Evolutionary conservation across 2,329 filamentous ascomycete species (phyloP).

Genomic region (Calonectria montana): DNA sequence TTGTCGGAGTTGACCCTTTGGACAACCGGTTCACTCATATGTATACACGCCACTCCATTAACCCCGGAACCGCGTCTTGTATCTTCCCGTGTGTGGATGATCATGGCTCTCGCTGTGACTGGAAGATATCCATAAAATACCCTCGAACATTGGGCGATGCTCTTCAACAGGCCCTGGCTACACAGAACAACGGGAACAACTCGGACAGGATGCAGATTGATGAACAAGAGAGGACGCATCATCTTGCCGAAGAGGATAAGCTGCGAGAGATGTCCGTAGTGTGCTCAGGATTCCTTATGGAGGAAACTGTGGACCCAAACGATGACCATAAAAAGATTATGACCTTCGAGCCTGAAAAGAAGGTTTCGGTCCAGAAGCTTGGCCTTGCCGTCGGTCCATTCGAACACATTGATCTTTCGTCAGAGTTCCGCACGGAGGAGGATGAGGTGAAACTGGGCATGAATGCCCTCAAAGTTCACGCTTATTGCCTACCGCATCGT

Average conservation of each 20-base stretch:
- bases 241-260: constrained; percentile 81
- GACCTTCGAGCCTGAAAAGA: constrained; percentile 81
- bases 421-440: constrained; percentile 88
- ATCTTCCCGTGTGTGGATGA: constrained; percentile 96
- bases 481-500: constrained; percentile 88
- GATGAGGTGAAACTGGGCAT: constrained; percentile 91
- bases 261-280: constrained; percentile 89
- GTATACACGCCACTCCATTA: constrained; percentile 85
- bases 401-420: constrained; percentile 86
- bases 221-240: constrained; percentile 53
- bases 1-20: constrained; percentile 84
- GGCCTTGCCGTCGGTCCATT: constrained; percentile 96
- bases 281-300: constrained; percentile 88
- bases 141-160: constrained; percentile 88
- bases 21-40: constrained; percentile 90
- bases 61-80: constrained; percentile 82
- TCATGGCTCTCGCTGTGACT: constrained; percentile 81
- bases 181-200: constrained; percentile 51
- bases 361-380: constrained; percentile 87
- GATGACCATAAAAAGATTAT: constrained; percentile 89
- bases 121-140: constrained; percentile 89
- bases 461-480: constrained; percentile 89
- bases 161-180: constrained; percentile 60
- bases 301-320: constrained; percentile 81
- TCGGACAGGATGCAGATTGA: constrained; percentile 53